Base-by-base conservation (phyloP, 148 eudicot species). In the Vaccinium corymbosum region DNA sequence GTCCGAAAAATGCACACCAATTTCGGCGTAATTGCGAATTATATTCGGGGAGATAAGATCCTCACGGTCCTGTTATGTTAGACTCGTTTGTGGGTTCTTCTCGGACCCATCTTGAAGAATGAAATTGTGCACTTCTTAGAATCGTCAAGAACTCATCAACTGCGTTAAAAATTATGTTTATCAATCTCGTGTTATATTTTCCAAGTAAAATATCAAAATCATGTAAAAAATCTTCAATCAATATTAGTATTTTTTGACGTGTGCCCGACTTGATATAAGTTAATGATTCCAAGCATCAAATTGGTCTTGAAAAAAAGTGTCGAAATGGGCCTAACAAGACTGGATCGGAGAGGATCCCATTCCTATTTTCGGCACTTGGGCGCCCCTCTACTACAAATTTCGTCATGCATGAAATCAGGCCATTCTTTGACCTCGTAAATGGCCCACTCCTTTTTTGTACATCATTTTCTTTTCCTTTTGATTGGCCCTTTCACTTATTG, bases 351-450 rank as follows among this genome's bases (percentile, higher is more conserved):
- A 68, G 35, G 73, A 11, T 35, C 4, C 42, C 42, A 14, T 35
- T 59, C 35, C 25, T 38, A 46, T 74, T 74, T 73, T 16, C 8
- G 10, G 19, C 19, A 16, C 15, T 22, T 17, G 22, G 25, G 17
- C 17, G 6, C 3, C 17, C 53, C 71, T 53, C 15, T 73, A 64
- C 32, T 78, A 17, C 52, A 53, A 68, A 9, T 35, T 32, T 42
- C 80, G 71, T 83, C 80, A 73, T 83, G 66, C 80, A 83, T 75
- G 84, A 55, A 12, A 17, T 53, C 70, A 74, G 22, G 46, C 14
- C 3, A 49, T 17, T 46, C 78, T 74, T 12, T 16, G 76, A 32
- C 50, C 46, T 72, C 4, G 49, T 32, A 32, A 32, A 32, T 29
- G 76, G 38, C 46, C 46, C 75, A 70, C 25, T 59, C 25, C 74